Base-by-base conservation (phyloP, 2,329 filamentous ascomycete genomes). In the Microcera coccophila region DNA sequence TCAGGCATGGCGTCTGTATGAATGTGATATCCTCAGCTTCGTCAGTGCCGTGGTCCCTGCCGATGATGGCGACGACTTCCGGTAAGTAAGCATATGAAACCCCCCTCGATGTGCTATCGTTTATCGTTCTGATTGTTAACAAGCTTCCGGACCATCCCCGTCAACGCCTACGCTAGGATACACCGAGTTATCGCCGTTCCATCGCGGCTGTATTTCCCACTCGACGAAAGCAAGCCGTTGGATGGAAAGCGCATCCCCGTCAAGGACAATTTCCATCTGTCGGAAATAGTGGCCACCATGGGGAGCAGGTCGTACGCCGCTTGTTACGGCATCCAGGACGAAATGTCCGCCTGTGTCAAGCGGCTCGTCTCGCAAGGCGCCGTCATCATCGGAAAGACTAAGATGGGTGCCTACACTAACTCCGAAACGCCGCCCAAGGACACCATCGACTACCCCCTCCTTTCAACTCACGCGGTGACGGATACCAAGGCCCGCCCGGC, bases 381-480 rank as follows among this genome's bases (percentile, higher is more conserved):
- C 15, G 29, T 32, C 12, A 32, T 32, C 29, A 15, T 32, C 15
- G 29, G 29, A 14, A 32, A 32, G 15, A 32, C 29, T 14, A 32
- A 32, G 29, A 32, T 32, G 29, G 11, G 29, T 17, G 29, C 29
- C 15, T 32, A 32, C 15, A 17, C 11, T 32, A 15, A n/a, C 29
- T 17, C 29, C 15, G 29, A 32, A 32, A 17, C 12, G 15, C 29
- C 29, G 15, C 29, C 29, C 12, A n/a, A 32, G 12, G 15, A 32
- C 8, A n/a, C 29, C 11, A 44, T 69, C 3, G 66, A 69, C 40
- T 68, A 63, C 29, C 66, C 12, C 55, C 62, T 0, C 71, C 70
- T 0, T 72, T 70, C 49, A 73, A 72, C 44, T 68, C 70, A 1
- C 58, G 70, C 1, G 75, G 68, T 0, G 75, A 78, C 42, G 69